These are phyloP conservation scores for Aspergillus baeticus DNA, from an alignment of 495 filamentous ascomycete genomes.

Conservation along the genomic window DNA sequence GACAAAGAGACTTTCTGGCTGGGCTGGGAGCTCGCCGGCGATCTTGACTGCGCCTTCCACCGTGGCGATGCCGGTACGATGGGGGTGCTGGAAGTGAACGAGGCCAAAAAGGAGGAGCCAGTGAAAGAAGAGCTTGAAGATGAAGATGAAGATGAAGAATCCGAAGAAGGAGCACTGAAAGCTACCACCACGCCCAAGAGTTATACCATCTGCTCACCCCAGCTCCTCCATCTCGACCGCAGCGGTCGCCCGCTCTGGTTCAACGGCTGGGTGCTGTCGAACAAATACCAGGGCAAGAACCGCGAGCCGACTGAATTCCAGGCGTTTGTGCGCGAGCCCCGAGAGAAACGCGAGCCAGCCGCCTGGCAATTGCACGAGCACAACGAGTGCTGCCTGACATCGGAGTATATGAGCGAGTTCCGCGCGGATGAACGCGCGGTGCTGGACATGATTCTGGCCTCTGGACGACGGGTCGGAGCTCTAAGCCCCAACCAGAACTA, in stretches of 20 bases:
- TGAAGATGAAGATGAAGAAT: too few species aligned
- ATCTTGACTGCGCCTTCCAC: conserved; percentile 25
- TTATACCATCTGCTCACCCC: conserved; percentile 26
- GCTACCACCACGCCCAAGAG: neutral
- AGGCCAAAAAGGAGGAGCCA: too few species aligned
- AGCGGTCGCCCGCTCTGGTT: conserved; percentile 29
- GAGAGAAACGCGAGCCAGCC: neutral
- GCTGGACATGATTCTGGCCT: conserved; percentile 10
- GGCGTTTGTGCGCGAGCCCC: conserved; percentile 15
- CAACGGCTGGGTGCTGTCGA: conserved; percentile 30
- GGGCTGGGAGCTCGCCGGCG: conserved; percentile 25
- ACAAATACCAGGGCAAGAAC: conserved; percentile 17
- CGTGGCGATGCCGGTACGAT: conserved; percentile 21
- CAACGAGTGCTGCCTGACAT: conserved; percentile 17
- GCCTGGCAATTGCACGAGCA: conserved; percentile 13
- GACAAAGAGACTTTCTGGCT: conserved; percentile 34
- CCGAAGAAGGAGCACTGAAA: neutral
- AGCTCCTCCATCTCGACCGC: conserved; percentile 27
- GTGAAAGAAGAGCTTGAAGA: too few species aligned
- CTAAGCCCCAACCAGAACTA: too few species aligned
- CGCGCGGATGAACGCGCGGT: neutral
- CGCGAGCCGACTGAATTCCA: conserved; percentile 14
- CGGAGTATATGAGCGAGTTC: conserved; percentile 4
- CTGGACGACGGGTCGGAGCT: neutral
- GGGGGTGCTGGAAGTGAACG: conserved; percentile 15